Conservation (phyloP, 805 yeast species). For the Starmera amethionina region DNA sequence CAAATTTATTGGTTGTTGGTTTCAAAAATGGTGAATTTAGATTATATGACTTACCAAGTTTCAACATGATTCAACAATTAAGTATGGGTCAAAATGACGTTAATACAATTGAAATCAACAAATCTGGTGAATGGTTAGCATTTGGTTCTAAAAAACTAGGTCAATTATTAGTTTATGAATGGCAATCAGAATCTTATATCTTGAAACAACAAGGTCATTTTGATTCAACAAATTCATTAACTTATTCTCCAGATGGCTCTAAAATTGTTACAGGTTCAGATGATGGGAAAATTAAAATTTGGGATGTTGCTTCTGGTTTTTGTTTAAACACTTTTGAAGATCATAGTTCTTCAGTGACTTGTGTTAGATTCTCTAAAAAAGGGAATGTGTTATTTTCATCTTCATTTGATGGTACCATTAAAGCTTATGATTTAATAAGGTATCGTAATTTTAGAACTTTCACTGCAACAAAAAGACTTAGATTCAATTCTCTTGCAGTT, state of each 20-base stretch:
- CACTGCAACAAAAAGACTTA: conserved; percentile 82
- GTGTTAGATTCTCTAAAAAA: conserved; percentile 73
- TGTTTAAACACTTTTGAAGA: conserved; percentile 88
- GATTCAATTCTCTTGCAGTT: conserved; percentile 81
- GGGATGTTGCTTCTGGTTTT: conserved; percentile 93
- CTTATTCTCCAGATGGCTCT: conserved; percentile 93
- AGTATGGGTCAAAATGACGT: conserved; percentile 89
- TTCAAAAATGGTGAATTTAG: conserved; percentile 86
- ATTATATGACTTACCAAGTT: conserved; percentile 76
- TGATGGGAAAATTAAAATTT: conserved; percentile 92
- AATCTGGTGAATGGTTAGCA: conserved; percentile 93
- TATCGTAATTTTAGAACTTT: conserved; percentile 92
- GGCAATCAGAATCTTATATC: conserved; percentile 96
- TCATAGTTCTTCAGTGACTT: conserved; percentile 83
- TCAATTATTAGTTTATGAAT: conserved; percentile 93
- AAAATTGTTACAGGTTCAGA: conserved; percentile 89
- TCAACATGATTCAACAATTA: conserved; percentile 72
- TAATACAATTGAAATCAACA: conserved; percentile 70
- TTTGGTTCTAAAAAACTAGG: conserved; percentile 88
- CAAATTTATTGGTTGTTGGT: conserved; percentile 77
- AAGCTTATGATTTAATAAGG: conserved; percentile 94
- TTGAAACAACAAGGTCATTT: conserved; percentile 96
- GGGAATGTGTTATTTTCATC: conserved; percentile 90
- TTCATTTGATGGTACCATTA: conserved; percentile 90
- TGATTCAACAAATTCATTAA: conserved; percentile 74